Evolutionary conservation across 352 stramenopile species (phyloP), one percentile per base, ranked within the genome.

Genomic region (Ophiocytium majus): DNA sequence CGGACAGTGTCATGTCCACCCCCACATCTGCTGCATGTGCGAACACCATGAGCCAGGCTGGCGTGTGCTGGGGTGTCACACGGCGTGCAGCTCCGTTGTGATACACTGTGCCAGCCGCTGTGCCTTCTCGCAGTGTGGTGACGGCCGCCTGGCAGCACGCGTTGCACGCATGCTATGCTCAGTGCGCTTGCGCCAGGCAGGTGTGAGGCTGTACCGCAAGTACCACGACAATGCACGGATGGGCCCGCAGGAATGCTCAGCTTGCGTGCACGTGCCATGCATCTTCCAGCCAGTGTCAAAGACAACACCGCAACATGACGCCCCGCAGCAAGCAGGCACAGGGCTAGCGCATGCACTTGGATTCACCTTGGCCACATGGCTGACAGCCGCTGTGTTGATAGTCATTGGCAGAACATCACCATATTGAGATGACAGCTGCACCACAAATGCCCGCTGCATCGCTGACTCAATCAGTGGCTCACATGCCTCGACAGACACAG

Each of bases 71-170:
- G 32, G 35, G 35, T 5, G 5, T 14, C 32, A 78, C 66, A 14
- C 14, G 32, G 5, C 35, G 5, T 43, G 14, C 66, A 78, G 66
- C 66, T 5, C 66, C 66, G 35, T 78, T 17, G 35, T 78, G 35
- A 14, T 78, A 78, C 5, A 78, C 35, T 14, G 66, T 35, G 32
- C 66, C 66, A 10, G 66, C 5, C 14, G 35, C 35, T 43, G 66
- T 78, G 32, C 66, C 66, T 14, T 78, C 66, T 5, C 66, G 32
- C 32, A 78, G 32, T 14, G 66, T 78, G 5, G 66, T 78, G 32
- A 78, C 66, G 35, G 66, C 14, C 17, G 66, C 66, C 66, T 78
- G 35, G 23, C 23, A 71, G 28, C 23, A 28, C 23, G 28, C 28
- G 57, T 14, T 57, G 43, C 43, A 14, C 43, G 43, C 43, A 57